These are phyloP conservation scores for Pyronema omphalodes DNA, from an alignment of 495 filamentous ascomycete genomes.

Conservation along the genomic window DNA sequence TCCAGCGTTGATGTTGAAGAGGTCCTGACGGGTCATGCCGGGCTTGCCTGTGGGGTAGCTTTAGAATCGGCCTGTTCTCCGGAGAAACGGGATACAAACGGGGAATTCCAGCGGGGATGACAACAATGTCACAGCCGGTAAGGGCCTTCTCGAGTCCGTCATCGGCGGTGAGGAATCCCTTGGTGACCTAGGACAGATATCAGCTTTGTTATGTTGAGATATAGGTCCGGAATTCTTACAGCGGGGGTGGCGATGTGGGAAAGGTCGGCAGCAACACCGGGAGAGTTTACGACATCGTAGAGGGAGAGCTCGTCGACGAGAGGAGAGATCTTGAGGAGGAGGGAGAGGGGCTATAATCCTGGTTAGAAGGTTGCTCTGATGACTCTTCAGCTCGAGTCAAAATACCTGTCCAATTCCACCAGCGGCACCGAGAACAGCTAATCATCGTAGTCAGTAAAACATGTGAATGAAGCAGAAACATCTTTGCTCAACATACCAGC, in stretches of 20 bases:
- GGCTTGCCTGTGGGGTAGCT: constrained; percentile 56
- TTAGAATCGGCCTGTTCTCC: not conserved
- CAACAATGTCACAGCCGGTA: constrained; percentile 79
- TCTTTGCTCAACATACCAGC: constrained; percentile 41
- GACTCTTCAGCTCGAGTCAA: not conserved
- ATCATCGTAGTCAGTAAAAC: not conserved
- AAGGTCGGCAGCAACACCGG: constrained; percentile 84
- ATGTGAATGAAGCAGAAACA: not conserved
- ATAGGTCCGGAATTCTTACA: constrained; percentile 35
- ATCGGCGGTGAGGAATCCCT: constrained; percentile 74
- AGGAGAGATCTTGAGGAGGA: constrained; percentile 74
- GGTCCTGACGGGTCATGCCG: constrained; percentile 96
- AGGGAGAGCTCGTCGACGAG: constrained; percentile 79
- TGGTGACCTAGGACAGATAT: constrained; percentile 46
- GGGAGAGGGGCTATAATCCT: constrained; percentile 61
- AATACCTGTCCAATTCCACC: constrained; percentile 94
- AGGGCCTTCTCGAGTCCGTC: constrained; percentile 78
- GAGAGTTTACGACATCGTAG: constrained; percentile 98
- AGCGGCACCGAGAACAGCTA: constrained; percentile 87
- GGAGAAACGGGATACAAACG: constrained; percentile 38
- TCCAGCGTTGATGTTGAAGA: constrained; percentile 95
- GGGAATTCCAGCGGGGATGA: constrained; percentile 95
- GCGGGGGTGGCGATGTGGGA: constrained; percentile 91
- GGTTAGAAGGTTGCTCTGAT: too few species aligned
- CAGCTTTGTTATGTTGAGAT: not conserved